phyloP scores from a whole-genome alignment of 345 rosid genomes.

The Lepidium didymum region DNA sequence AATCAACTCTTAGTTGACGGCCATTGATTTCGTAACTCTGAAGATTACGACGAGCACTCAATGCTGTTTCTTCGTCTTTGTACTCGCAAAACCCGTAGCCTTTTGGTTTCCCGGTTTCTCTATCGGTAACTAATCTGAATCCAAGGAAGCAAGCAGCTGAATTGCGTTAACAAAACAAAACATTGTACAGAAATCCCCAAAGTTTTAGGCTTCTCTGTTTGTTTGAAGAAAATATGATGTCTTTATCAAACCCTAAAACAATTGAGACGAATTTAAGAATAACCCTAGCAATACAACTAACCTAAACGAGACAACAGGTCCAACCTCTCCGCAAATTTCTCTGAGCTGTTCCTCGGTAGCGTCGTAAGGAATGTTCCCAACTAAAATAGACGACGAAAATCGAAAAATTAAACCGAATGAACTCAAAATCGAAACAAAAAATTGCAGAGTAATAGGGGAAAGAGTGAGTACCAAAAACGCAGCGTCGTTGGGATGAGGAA shows the following conservation, averaged over 20 bases:
- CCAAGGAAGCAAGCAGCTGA: slow-evolving; percentile 1
- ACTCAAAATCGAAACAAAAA: neutral
- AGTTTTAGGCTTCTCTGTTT: too few species aligned
- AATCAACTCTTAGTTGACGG: slow-evolving; percentile 92
- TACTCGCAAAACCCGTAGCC: slow-evolving; percentile 99
- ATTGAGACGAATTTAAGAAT: neutral
- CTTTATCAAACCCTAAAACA: slow-evolving; percentile 8
- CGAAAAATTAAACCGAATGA: neutral
- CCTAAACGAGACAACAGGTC: slow-evolving; percentile 99
- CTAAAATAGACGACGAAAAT: slow-evolving; percentile 30
- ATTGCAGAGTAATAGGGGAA: neutral
- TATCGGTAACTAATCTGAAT: slow-evolving; percentile 84
- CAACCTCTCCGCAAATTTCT: slow-evolving; percentile 94
- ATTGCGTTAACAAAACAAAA: neutral
- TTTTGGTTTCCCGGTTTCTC: slow-evolving; percentile 98
- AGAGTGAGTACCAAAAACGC: slow-evolving; percentile 75
- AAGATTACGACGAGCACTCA: slow-evolving; percentile 98
- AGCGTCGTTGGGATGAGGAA: slow-evolving; percentile 84
- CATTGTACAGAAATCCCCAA: neutral
- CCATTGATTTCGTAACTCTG: slow-evolving; percentile 94
- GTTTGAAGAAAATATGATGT: neutral
- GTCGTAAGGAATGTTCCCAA: slow-evolving; percentile 98
- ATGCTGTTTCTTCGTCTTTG: slow-evolving; percentile 95
- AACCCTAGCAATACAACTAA: slow-evolving; percentile 19
- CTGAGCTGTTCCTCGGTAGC: slow-evolving; percentile 97